Evolutionary conservation across 108 stramenopile species (phyloP).

Genomic region (Pseudonitzschia multiseries): DNA sequence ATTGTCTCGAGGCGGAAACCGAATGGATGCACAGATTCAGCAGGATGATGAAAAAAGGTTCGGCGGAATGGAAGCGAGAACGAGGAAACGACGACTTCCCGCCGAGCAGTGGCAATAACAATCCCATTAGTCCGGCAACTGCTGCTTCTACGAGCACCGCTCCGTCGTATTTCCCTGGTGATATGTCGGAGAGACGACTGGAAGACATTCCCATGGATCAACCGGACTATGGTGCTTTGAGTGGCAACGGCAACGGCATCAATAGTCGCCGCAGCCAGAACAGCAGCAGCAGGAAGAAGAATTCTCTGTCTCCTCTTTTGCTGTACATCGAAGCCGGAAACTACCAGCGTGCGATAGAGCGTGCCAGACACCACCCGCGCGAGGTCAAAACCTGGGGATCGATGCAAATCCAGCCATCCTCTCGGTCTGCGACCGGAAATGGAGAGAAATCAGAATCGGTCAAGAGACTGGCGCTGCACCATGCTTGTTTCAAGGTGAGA

Average conservation of each 20-base stretch:
- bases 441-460: slow-evolving; percentile 20
- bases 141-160: too few relatives aligned
- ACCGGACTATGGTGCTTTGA: not conserved
- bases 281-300: slow-evolving; percentile 19
- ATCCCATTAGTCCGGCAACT: not conserved
- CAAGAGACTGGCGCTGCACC: slow-evolving; percentile 82
- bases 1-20: too few relatives aligned
- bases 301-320: slow-evolving; percentile 44
- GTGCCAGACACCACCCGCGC: slow-evolving; percentile 47
- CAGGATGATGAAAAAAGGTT: not conserved
- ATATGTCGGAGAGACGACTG: not conserved
- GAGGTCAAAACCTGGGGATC: slow-evolving; percentile 58
- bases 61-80: not conserved
- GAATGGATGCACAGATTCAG: not conserved
- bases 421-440: not conserved
- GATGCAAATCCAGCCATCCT: slow-evolving; percentile 39
- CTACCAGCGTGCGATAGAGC: slow-evolving; percentile 46
- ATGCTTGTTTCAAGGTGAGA: slow-evolving; percentile 83
- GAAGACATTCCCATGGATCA: not conserved
- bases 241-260: too few relatives aligned
- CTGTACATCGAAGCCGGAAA: slow-evolving; percentile 60
- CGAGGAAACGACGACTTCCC: not conserved
- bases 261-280: too few relatives aligned
- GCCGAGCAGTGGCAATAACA: not conserved
- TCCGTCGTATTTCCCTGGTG: too few relatives aligned